phyloP scores from a whole-genome alignment of 805 yeast genomes.

The Pichia membranifaciens region DNA sequence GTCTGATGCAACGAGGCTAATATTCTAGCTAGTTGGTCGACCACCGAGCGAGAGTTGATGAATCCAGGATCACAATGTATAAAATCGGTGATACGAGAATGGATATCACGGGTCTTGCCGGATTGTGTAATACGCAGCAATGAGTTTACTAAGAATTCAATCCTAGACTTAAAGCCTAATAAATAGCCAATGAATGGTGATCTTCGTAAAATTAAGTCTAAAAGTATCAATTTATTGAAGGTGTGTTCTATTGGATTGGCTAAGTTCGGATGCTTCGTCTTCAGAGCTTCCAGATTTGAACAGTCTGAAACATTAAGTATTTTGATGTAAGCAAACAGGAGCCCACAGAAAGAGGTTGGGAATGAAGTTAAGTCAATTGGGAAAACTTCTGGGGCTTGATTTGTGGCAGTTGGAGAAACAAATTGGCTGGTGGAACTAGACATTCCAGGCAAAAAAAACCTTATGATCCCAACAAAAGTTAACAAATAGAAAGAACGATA shows the following conservation, averaged over 20 bases:
- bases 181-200: conserved; percentile 8
- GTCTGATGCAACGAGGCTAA: conserved; percentile 12
- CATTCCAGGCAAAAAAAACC: background rate
- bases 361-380: conserved; percentile 8
- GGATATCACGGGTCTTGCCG: conserved; percentile 16
- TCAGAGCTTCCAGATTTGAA: conserved; percentile 1
- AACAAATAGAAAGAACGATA: background rate
- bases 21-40: conserved; percentile 21
- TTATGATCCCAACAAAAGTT: conserved; percentile 1
- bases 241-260: conserved; percentile 19
- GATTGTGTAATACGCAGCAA: background rate
- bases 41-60: conserved; percentile 18
- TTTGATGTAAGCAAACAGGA: conserved; percentile 12
- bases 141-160: conserved; percentile 1
- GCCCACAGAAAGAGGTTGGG: conserved; percentile 1
- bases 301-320: conserved; percentile 13
- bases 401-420: background rate
- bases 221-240: conserved; percentile 21
- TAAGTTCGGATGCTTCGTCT: background rate
- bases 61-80: conserved; percentile 21
- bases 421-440: background rate
- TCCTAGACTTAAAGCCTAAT: conserved; percentile 5
- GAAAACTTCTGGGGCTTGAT: conserved; percentile 3
- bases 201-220: conserved; percentile 17
- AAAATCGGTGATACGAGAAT: conserved; percentile 13